Base-by-base conservation (phyloP, 176 grass and related monocot genomes). In the Triticum turgidum region DNA sequence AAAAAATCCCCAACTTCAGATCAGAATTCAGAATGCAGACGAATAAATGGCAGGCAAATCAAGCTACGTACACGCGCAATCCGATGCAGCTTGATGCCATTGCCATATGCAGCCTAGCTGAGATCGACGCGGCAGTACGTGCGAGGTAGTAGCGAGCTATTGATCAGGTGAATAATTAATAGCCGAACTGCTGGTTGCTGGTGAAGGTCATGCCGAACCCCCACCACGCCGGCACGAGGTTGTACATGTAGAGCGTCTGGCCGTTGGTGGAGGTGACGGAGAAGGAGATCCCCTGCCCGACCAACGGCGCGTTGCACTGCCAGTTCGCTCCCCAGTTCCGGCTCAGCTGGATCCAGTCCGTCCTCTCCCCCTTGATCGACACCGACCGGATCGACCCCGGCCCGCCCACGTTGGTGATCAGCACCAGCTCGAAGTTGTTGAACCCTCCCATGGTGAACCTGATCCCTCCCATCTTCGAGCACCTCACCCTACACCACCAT, bases 311-410 rank as follows among this genome's bases (percentile, higher is more conserved):
- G 74, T 87, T 87, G 64, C 83, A 67, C 66, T 89, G 87, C 92
- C 92, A 94, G 80, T 91, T 91, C 1, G 76, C 80, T 2, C 92
- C 92, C 92, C 92, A 94, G 64, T 94, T 91, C 9, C 89, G 37
- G n/a, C 6, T 63, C 77, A 91, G 75, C 52, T 33, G 6, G 20
- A 77, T 52, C 92, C 92, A 94, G 15, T 81, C 81, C 1, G 87
- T 82, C 69, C 39, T 87, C 7, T 85, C 81, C 21, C 92, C 92
- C 67, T 94, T 94, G 35, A 88, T 13, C 76, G 81, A 89, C 65
- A 89, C 76, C 12, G 89, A 62, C 65, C 77, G 17, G 61, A 94
- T 38, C 61, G 81, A 89, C 15, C 92, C 89, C 10, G 69, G 68
- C 2, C 89, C 92, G 2, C 83, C 92, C 42, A 94, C 92, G 61